Evolutionary conservation across 1,284 basidiomycete genomes (phyloP).

Genomic region (Rugosomyces carneus): DNA sequence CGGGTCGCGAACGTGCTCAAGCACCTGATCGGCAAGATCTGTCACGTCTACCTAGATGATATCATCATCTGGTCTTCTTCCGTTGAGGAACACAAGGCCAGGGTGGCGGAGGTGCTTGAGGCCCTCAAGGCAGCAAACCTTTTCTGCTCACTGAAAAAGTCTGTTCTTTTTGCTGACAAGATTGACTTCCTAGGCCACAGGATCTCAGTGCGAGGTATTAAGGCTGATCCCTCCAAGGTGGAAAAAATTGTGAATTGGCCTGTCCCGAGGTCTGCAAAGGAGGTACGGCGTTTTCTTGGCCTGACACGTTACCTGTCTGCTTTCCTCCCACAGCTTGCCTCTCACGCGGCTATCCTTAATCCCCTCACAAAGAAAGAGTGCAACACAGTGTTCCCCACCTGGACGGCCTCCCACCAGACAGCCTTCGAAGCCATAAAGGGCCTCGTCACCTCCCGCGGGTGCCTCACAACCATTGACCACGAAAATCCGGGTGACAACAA

Average conservation of each 20-base stretch:
- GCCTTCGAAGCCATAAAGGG: constrained; percentile 36
- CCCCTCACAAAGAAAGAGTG: constrained; percentile 25
- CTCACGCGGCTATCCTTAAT: constrained; percentile 26
- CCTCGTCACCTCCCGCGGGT: too few species aligned
- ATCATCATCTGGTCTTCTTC: constrained; percentile 37
- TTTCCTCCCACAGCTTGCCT: constrained; percentile 26
- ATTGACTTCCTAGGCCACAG: constrained; percentile 6
- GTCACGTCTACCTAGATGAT: constrained; percentile 38
- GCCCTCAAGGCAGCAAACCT: not conserved
- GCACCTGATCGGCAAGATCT: constrained; percentile 28
- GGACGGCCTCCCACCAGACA: constrained; percentile 23
- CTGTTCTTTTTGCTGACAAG: not conserved
- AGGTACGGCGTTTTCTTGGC: constrained; percentile 32
- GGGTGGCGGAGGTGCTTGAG: constrained; percentile 16
- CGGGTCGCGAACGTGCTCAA: constrained; percentile 26
- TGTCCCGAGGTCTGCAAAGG: constrained; percentile 10
- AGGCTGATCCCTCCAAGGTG: constrained; percentile 2
- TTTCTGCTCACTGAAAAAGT: not conserved
- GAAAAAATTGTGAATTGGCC: constrained; percentile 4
- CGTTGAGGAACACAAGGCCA: constrained; percentile 28
- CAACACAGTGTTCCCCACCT: constrained; percentile 24
- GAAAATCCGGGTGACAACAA: constrained; percentile 21
- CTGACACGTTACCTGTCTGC: constrained; percentile 28
- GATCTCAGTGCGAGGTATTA: not conserved
- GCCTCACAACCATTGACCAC: constrained; percentile 29